A percentile compares a stretch with the other conserved stretches of the same genome.
Evolutionary conservation across 2,329 filamentous ascomycete species (phyloP).

Genomic region (Acrocalymma vagum): DNA sequence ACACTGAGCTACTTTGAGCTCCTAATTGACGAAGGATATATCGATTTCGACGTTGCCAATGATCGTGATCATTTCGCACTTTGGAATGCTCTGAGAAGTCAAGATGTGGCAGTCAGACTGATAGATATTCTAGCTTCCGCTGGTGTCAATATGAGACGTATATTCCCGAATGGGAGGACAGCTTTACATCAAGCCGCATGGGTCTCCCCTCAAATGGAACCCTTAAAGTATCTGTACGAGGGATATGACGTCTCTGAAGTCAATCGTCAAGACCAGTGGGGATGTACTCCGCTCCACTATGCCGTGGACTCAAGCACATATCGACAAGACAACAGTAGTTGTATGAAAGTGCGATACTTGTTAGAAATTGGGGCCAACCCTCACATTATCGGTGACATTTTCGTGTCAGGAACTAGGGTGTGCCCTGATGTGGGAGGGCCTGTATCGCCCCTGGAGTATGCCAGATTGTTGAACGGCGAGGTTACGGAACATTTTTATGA

Average conservation of each 20-base stretch:
- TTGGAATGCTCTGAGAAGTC: background rate
- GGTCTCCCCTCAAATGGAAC: background rate
- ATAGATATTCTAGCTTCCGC: background rate
- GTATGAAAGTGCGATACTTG: background rate
- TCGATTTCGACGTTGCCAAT: background rate
- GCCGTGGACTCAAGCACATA: background rate
- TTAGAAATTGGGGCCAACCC: background rate
- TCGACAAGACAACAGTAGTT: background rate
- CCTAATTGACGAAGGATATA: no score
- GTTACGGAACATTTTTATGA: background rate
- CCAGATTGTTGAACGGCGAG: background rate
- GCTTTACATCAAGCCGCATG: background rate
- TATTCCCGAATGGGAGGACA: background rate
- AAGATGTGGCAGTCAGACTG: background rate
- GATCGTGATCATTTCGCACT: background rate
- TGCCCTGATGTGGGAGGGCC: background rate
- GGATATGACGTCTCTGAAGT: background rate
- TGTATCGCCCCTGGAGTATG: background rate
- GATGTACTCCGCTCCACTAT: slow-evolving; percentile 1
- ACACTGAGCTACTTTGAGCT: no score
- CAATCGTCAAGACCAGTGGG: background rate
- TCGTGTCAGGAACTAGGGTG: background rate
- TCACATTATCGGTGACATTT: background rate
- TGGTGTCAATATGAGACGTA: background rate
- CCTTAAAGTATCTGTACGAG: background rate